Evolutionary conservation across 495 filamentous ascomycete species (phyloP).

Genomic region (Cairneyella variabilis): DNA sequence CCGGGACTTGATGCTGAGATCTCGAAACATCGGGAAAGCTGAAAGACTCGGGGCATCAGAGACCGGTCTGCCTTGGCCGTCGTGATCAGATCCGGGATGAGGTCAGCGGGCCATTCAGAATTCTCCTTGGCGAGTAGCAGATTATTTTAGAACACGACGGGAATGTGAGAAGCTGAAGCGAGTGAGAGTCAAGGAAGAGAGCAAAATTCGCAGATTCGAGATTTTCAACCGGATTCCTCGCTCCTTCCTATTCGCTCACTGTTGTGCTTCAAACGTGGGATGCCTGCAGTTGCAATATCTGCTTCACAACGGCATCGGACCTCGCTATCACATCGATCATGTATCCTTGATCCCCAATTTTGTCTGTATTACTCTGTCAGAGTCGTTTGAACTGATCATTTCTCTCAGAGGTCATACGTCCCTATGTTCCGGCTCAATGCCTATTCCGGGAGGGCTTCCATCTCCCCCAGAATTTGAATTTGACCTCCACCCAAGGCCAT

Average conservation of each 20-base stretch:
- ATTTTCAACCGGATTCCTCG: constrained; percentile 6
- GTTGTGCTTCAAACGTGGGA: constrained; percentile 4
- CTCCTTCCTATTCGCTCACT: neutral
- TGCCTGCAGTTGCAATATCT: constrained; percentile 1
- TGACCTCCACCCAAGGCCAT: neutral
- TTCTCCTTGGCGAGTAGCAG: neutral
- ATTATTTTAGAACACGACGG: neutral
- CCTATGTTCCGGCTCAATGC: too few relatives aligned
- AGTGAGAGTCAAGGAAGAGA: too few relatives aligned
- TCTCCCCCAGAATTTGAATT: too few relatives aligned
- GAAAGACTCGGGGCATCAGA: neutral
- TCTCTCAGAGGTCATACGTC: too few relatives aligned
- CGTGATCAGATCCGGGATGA: neutral
- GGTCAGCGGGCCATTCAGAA: constrained; percentile 9
- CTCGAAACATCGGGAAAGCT: too few relatives aligned
- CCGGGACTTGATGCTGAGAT: too few relatives aligned
- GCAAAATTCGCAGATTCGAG: constrained; percentile 2
- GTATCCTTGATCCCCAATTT: too few relatives aligned
- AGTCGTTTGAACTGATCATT: too few relatives aligned
- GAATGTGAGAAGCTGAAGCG: too few relatives aligned
- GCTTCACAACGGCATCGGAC: constrained; percentile 4
- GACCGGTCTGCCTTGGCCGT: too few relatives aligned
- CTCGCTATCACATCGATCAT: neutral
- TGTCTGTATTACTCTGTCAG: too few relatives aligned
- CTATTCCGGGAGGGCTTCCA: too few relatives aligned